Conservation (phyloP, 148 eudicot genomes). For the Spergularia marina region DNA sequence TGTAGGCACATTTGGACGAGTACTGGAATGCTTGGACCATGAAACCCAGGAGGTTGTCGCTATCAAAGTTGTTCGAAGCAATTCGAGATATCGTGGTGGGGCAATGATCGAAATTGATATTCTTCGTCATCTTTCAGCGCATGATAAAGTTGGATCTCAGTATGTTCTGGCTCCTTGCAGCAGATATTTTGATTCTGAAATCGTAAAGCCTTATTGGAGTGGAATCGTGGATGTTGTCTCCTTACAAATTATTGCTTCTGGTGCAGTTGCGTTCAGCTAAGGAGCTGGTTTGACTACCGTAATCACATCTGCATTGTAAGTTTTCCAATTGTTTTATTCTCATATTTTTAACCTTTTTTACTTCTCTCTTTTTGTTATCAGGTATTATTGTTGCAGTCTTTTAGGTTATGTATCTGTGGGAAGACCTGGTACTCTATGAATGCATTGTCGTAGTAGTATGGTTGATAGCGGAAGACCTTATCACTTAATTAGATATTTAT, state of each 20-base stretch:
- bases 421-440: conserved; percentile 15
- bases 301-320: conserved; percentile 95
- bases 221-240: conserved; percentile 22
- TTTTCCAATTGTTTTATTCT: conserved; percentile 18
- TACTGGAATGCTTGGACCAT: conserved; percentile 82
- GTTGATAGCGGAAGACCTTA: background rate
- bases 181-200: conserved; percentile 15
- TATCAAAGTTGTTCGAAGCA: conserved; percentile 77
- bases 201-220: conserved; percentile 5
- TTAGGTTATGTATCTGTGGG: conserved; percentile 7
- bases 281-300: conserved; percentile 84
- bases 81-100: conserved; percentile 77
- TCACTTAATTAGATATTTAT: background rate
- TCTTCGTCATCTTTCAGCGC: conserved; percentile 61
- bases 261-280: conserved; percentile 79
- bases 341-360: background rate
- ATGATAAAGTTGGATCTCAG: conserved; percentile 55
- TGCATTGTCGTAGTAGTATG: background rate
- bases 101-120: conserved; percentile 86
- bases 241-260: conserved; percentile 23
- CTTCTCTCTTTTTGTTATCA: background rate
- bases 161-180: conserved; percentile 31
- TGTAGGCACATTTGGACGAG: conserved; percentile 96
- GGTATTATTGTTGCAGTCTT: conserved; percentile 12
- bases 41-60: conserved; percentile 73